Evolutionary conservation across 495 filamentous ascomycete species (phyloP).

Genomic region (Diplogelasinospora grovesii): DNA sequence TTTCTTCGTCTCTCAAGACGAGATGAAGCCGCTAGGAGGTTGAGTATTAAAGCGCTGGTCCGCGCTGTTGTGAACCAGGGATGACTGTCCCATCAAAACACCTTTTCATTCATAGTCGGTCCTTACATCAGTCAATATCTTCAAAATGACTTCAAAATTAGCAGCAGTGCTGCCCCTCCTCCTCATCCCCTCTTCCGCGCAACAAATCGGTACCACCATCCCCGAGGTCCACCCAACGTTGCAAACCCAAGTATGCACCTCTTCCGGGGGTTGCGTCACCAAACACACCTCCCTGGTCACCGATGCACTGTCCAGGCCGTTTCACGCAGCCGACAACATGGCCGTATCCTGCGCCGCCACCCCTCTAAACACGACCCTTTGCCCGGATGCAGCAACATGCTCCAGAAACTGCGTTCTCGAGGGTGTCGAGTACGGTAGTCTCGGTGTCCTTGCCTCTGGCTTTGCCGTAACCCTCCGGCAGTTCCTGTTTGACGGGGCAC

Average conservation of each 20-base stretch:
- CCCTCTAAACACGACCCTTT: conserved; percentile 39
- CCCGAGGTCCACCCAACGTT: conserved; percentile 47
- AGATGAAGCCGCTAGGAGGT: neutral
- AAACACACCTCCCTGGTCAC: conserved; percentile 42
- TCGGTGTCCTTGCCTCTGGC: conserved; percentile 41
- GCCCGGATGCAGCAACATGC: conserved; percentile 44
- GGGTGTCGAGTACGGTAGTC: conserved; percentile 36
- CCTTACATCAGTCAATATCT: neutral
- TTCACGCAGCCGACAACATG: conserved; percentile 35
- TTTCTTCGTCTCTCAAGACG: conserved; percentile 1
- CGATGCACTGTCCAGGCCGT: conserved; percentile 41
- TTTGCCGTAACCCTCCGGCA: conserved; percentile 37
- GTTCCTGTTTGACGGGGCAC: conserved; percentile 29
- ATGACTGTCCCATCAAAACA: neutral
- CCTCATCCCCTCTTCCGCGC: conserved; percentile 5
- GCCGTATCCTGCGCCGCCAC: conserved; percentile 33
- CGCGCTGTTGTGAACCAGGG: neutral
- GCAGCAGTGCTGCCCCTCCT: conserved; percentile 12
- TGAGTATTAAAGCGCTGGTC: neutral
- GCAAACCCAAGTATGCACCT: conserved; percentile 43
- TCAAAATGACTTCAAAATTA: neutral
- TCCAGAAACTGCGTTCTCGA: conserved; percentile 44
- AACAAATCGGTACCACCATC: conserved; percentile 23
- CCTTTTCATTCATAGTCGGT: neutral
- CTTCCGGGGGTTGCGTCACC: conserved; percentile 37